Evolutionary conservation across 129 eudicot species (phyloP).

Genomic region (sunflower (Helianthus annuus)): HanXRQr2.0-SUNRISE NC_035444.2:83989745-83990244

Average conservation of each 20-base stretch:
- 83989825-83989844: constrained; percentile 45
- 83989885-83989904: constrained; percentile 20
- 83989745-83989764: constrained; percentile 27
- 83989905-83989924: background rate
- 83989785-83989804: constrained; percentile 39
- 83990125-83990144: constrained; percentile 31
- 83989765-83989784: constrained; percentile 29
- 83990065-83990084: constrained; percentile 27
- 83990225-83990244: constrained; percentile 61
- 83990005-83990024: constrained; percentile 43
- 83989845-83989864: constrained; percentile 23
- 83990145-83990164: constrained; percentile 37
- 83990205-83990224: constrained; percentile 66
- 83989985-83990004: constrained; percentile 59
- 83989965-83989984: constrained; percentile 36
- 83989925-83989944: constrained; percentile 8
- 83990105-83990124: constrained; percentile 33
- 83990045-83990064: constrained; percentile 32
- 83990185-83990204: constrained; percentile 65
- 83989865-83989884: background rate
- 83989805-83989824: constrained; percentile 59
- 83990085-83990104: constrained; percentile 36
- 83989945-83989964: constrained; percentile 37
- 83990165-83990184: constrained; percentile 51
- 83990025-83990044: constrained; percentile 37